A percentile compares a stretch with the other conserved stretches of the same genome.
These are phyloP conservation scores for Russula olivacea DNA, from an alignment of 768 basidiomycete genomes.

Conservation along the genomic window DNA sequence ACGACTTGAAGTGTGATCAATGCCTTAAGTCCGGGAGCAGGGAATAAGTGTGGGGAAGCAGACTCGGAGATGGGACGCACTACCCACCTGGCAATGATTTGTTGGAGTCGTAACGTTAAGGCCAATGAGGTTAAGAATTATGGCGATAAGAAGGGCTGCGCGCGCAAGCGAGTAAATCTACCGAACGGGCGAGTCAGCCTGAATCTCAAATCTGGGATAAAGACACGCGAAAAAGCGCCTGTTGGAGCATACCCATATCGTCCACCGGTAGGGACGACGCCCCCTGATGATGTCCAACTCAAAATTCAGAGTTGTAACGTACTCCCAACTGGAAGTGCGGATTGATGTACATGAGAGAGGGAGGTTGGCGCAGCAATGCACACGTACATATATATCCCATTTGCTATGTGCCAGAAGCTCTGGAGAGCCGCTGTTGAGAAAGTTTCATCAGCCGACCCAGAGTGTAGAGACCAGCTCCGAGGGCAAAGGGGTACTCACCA, in stretches of 20 bases:
- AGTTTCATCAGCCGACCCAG: neutral
- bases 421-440: neutral
- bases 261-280: slow-evolving; percentile 12
- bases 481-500: neutral
- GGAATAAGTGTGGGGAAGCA: too few species aligned
- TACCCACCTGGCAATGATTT: neutral
- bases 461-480: neutral
- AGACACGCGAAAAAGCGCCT: neutral
- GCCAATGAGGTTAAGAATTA: neutral
- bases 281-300: neutral
- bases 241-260: slow-evolving; percentile 6
- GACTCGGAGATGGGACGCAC: neutral
- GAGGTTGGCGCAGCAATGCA: neutral
- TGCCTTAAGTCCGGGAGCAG: too few species aligned
- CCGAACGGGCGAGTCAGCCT: neutral
- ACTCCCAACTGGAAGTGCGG: slow-evolving; percentile 1
- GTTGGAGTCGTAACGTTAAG: neutral
- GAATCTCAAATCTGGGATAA: neutral
- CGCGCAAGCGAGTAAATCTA: slow-evolving; percentile 1
- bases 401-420: neutral
- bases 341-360: neutral
- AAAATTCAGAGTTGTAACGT: neutral
- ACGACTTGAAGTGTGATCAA: too few species aligned
- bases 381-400: slow-evolving; percentile 1
- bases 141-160: neutral